A percentile compares a stretch with the other conserved stretches of the same genome.
These are phyloP conservation scores for Kokia cookei DNA, from an alignment of 441 rosid genomes.

Conservation along the genomic window DNA sequence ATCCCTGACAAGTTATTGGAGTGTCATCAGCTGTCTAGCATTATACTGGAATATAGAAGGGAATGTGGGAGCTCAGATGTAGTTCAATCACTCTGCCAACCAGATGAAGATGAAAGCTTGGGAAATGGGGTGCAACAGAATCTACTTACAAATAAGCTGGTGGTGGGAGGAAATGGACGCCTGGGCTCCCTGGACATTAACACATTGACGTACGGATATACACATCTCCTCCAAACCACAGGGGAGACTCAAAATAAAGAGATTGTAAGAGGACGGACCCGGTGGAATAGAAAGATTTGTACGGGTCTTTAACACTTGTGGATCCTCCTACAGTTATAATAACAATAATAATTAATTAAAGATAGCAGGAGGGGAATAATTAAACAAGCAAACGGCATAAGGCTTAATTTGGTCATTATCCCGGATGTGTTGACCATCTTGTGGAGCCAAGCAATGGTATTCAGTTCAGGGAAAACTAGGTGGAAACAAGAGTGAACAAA, in stretches of 20 bases:
- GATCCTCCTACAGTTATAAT: too few relatives aligned
- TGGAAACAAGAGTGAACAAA: too few relatives aligned
- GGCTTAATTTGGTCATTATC: too few relatives aligned
- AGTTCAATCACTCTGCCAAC: slow-evolving; percentile 57
- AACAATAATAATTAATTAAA: background rate
- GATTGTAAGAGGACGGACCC: slow-evolving; percentile 59
- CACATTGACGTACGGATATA: slow-evolving; percentile 25
- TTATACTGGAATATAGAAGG: slow-evolving; percentile 47
- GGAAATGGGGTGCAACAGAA: slow-evolving; percentile 16
- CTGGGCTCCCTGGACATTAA: slow-evolving; percentile 26
- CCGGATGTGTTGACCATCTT: background rate
- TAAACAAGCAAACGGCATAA: background rate
- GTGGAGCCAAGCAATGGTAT: background rate
- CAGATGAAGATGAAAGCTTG: slow-evolving; percentile 40
- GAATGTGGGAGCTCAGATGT: slow-evolving; percentile 52
- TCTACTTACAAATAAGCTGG: slow-evolving; percentile 33
- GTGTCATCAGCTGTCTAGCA: slow-evolving; percentile 41
- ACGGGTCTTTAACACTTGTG: background rate
- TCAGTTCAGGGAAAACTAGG: too few relatives aligned
- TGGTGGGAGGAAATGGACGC: slow-evolving; percentile 37
- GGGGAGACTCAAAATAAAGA: slow-evolving; percentile 32
- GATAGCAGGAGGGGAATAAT: background rate
- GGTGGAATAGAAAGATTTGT: slow-evolving; percentile 39
- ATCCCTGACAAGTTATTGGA: slow-evolving; percentile 52
- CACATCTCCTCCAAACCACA: slow-evolving; percentile 49